Percentiles rank a stretch among this genome's conserved stretches.
Evolutionary conservation across 176 grass and related monocot genomes (phyloP).

Genomic region (Zizania latifolia): DNA sequence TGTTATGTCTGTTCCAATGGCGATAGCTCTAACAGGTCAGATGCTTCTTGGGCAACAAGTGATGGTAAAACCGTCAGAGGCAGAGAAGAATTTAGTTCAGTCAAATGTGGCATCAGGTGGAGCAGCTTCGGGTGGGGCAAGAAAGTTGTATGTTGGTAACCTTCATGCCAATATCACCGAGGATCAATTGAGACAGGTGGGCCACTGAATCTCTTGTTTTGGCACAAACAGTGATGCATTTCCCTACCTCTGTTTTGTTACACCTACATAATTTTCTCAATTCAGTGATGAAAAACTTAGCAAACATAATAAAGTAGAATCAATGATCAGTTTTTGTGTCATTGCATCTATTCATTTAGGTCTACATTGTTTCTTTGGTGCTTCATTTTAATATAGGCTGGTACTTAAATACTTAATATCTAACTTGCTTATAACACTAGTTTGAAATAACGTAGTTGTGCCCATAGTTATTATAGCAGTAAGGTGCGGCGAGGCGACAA

Average conservation of each 20-base stretch:
- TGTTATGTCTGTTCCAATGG: constrained; percentile 98
- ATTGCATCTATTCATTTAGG: not conserved
- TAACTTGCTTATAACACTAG: too few relatives aligned
- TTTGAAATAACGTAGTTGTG: too few relatives aligned
- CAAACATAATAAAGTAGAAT: not conserved
- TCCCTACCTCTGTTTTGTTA: not conserved
- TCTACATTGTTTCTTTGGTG: too few relatives aligned
- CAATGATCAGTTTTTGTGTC: not conserved
- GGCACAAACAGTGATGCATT: not conserved
- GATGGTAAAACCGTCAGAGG: constrained; percentile 98
- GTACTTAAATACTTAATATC: too few relatives aligned
- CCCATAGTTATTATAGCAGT: too few relatives aligned
- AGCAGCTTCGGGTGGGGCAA: constrained; percentile 69
- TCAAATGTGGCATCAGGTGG: constrained; percentile 61
- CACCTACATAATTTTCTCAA: not conserved
- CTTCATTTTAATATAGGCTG: too few relatives aligned
- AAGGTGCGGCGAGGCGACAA: too few relatives aligned
- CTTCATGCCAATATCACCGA: constrained; percentile 92
- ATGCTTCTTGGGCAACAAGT: constrained; percentile 73
- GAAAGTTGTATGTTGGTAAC: constrained; percentile 97
- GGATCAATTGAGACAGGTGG: constrained; percentile 88
- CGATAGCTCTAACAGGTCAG: constrained; percentile 87
- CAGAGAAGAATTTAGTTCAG: constrained; percentile 92
- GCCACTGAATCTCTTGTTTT: not conserved
- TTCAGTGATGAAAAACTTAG: not conserved